Conservation (phyloP, 345 rosid genomes). For the Melaleuca quinquenervia region DNA sequence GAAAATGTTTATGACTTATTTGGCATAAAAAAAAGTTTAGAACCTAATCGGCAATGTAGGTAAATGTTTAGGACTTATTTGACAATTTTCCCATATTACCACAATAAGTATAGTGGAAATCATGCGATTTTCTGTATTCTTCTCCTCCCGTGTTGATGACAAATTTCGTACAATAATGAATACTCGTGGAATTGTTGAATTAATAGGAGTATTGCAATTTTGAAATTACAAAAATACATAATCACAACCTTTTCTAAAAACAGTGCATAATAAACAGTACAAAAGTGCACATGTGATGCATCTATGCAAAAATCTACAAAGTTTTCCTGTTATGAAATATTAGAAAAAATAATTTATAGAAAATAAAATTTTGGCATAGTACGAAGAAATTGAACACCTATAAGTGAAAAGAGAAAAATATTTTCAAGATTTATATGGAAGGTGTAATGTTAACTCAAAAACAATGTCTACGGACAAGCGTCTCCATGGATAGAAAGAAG, state of each 20-base stretch:
- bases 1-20: no score
- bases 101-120: background rate
- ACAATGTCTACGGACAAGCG: background rate
- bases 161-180: background rate
- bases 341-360: no score
- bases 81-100: no score
- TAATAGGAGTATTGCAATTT: fast-evolving
- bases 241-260: background rate
- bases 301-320: background rate
- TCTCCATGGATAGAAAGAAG: background rate
- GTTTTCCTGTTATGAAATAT: no score
- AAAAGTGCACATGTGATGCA: background rate
- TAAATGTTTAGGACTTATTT: no score
- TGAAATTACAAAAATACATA: fast-evolving
- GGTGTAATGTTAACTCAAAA: background rate
- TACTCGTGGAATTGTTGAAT: fast-evolving
- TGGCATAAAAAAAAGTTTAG: no score
- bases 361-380: no score
- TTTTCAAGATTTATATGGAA: no score
- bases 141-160: background rate
- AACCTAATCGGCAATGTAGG: no score
- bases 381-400: no score
- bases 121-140: background rate
- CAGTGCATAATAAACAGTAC: background rate
- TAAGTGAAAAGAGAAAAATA: no score